Evolutionary conservation across 2,329 filamentous ascomycete genomes (phyloP).

Genomic region (Huntiella moniliformis): DNA sequence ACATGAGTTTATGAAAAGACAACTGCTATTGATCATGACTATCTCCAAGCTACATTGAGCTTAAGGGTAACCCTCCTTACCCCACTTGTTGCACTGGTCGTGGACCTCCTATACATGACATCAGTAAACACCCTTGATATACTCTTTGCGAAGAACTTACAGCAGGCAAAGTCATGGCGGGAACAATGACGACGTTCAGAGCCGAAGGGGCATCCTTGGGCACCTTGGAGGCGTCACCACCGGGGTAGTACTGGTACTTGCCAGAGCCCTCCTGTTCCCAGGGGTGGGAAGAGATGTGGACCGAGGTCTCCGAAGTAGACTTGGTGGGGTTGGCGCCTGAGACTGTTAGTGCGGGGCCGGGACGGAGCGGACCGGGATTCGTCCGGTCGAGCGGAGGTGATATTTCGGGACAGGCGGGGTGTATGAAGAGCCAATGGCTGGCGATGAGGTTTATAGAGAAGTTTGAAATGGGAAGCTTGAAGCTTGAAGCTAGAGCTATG

Average conservation of each 20-base stretch:
- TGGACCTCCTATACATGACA: conserved; percentile 51
- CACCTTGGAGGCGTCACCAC: conserved; percentile 55
- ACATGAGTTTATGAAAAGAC: too few species aligned
- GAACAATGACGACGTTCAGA: conserved; percentile 84
- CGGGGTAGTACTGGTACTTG: conserved; percentile 67
- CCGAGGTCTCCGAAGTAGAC: conserved; percentile 60
- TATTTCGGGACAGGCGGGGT: too few species aligned
- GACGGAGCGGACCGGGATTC: not conserved
- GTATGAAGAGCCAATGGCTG: too few species aligned
- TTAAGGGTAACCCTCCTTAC: conserved; percentile 78
- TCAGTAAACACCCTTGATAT: not conserved
- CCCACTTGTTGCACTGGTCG: conserved; percentile 99
- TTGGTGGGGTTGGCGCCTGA: conserved; percentile 68
- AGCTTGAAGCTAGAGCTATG: too few species aligned
- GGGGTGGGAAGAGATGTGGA: conserved; percentile 70
- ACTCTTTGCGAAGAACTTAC: conserved; percentile 26
- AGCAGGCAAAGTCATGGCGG: conserved; percentile 83
- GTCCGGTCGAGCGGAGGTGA: too few species aligned
- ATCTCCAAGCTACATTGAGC: conserved; percentile 6
- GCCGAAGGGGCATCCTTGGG: conserved; percentile 87
- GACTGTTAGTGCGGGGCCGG: not conserved
- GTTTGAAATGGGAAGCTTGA: not conserved
- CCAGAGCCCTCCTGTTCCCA: conserved; percentile 59
- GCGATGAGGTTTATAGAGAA: not conserved
- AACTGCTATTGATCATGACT: too few species aligned